phyloP scores from a whole-genome alignment of 371 early-diverging fungal species.

The Zopfochytrium polystomum region DNA sequence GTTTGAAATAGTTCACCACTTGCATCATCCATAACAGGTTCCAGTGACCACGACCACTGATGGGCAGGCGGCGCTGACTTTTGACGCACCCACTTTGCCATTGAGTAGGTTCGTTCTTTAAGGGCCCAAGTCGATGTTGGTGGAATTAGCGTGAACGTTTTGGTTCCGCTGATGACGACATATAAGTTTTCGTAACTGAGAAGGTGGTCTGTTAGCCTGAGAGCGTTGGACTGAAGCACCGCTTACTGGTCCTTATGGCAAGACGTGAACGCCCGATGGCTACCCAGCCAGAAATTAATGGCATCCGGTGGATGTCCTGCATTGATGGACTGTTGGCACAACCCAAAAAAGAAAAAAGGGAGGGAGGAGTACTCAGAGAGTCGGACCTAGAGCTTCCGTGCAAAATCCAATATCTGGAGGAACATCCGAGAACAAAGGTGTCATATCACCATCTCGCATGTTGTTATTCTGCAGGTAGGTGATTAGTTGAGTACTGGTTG shows the following conservation, averaged over 20 bases:
- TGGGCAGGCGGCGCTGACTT: constrained; percentile 9
- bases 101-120: constrained; percentile 46
- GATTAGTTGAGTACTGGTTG: no score
- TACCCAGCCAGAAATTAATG: constrained; percentile 78
- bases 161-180: constrained; percentile 66
- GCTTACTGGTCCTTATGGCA: constrained; percentile 75
- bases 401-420: constrained; percentile 62
- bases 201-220: not conserved
- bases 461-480: constrained; percentile 70
- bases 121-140: constrained; percentile 67
- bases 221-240: no score
- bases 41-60: constrained; percentile 1
- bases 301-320: constrained; percentile 62
- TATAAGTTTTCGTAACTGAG: constrained; percentile 70
- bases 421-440: constrained; percentile 55
- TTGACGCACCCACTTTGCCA: constrained; percentile 4
- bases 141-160: constrained; percentile 67
- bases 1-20: no score
- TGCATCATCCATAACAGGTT: constrained; percentile 34
- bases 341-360: not conserved
- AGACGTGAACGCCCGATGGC: constrained; percentile 59
- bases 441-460: constrained; percentile 53
- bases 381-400: constrained; percentile 53
- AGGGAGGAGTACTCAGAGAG: not conserved
- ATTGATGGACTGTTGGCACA: not conserved